Evolutionary conservation across 2,329 filamentous ascomycete species (phyloP), one percentile per base, ranked within the genome.

Genomic region (Penicillium polonicum): DNA sequence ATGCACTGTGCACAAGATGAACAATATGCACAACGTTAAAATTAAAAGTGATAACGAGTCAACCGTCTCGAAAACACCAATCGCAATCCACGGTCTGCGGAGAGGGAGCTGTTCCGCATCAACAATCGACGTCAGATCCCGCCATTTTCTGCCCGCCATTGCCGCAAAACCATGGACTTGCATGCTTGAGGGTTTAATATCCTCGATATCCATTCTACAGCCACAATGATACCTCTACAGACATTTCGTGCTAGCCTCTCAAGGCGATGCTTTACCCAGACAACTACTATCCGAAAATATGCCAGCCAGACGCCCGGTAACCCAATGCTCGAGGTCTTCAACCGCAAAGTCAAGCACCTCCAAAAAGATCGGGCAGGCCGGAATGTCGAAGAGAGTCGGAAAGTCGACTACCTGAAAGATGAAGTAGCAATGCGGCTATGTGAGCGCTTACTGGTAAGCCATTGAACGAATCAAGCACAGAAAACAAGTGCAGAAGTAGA

Each of bases 381-480:
- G 45, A 81, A 93, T 70, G 79, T 83, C 10, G 85, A 90, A 63
- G 76, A 83, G 62, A 92, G 92, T 71, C 84, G 93, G 17, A 84
- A 90, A 68, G 88, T 91, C 25, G 94, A 97, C 77, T 97, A 97
- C 71, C 80, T 99, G 55, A 92, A 92, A 72, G 92, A 97, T 71
- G 93, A 97, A 74, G 89, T 97, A 5, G 94, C 94, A 50, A 81
- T 82, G 45, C 85, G 94, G 49, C 79, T 99, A 27, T 91, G 90
- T 68, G 93, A 97, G 68, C 84, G 94, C 46, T 80, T 99, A 49
- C 81, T 97, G 65, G 89, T 92, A 78, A 53, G 74, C 17, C 53
- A 17, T n/a, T 33, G 38, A 25, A 19, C 42, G 29, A 38, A 52
- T 25, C 46, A 44, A 58, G 42, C 48, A 15, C 48, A 12, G 36